Base-by-base conservation (phyloP, 2,329 filamentous ascomycete genomes). In the Coniochaeta hoffmannii region DNA sequence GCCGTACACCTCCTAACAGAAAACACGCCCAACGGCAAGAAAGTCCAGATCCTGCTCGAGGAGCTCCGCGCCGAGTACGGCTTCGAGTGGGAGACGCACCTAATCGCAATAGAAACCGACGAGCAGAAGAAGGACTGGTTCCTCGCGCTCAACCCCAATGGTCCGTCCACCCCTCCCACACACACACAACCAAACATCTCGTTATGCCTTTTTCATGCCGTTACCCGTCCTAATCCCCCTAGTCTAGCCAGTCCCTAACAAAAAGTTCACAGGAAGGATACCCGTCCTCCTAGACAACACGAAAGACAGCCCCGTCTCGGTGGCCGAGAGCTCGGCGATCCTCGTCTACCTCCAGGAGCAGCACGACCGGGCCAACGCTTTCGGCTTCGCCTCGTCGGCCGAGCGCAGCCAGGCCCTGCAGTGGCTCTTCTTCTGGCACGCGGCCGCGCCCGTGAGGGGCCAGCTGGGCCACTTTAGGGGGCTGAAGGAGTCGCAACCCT, bases 11-110 rank as follows among this genome's bases (percentile, higher is more conserved):
- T 64, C 17, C 60, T 64, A 46, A 64, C 63, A 2, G 57, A 61
- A 38, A 63, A 58, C 55, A 64, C 62, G 2, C 59, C 61, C 3
- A 64, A 64, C 22, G 62, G 62, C 1, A 60, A 64, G 46, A 59
- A 60, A 7, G 59, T 34, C 3, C 50, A 53, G n/a, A 3, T 53
- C 4, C 28, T 50, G 26, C 49, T 50, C 49, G 49, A 50, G 11
- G 49, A 50, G 15, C n/a, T 50, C 6, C 28, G 28, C 3, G 49
- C 28, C 10, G 49, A 31, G 28, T 50, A 50, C 49, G 28, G n/a
- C n/a, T 32, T 34, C 28, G 32, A 3, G 3, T 50, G 49, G 49
- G 49, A 34, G n/a, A 50, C 49, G 14, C 28, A 31, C 12, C 15
- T 50, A 28, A 50, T 50, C 28, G 31, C 32, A 26, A 19, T 50